phyloP scores from a whole-genome alignment of 805 yeast species.

The Yarrowia sp. region DNA sequence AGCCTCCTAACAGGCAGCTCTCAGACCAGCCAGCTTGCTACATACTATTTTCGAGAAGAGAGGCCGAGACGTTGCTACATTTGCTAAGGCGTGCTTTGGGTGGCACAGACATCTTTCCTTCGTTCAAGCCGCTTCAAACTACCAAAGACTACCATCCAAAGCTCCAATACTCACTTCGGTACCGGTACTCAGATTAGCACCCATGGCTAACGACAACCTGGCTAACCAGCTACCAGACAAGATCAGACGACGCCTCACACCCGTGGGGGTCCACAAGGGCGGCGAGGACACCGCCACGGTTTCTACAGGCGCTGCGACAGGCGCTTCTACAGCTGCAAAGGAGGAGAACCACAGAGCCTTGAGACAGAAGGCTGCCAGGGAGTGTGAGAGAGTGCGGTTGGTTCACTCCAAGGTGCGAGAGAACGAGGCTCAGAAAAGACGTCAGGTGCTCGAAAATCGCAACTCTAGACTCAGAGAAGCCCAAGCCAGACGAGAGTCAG shows the following conservation, averaged over 20 bases:
- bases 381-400: slow-evolving; percentile 23
- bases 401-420: slow-evolving; percentile 25
- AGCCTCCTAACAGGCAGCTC: slow-evolving; percentile 30
- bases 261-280: slow-evolving; percentile 13
- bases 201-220: slow-evolving; percentile 32
- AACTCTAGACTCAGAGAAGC: slow-evolving; percentile 18
- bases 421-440: slow-evolving; percentile 26
- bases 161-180: background rate
- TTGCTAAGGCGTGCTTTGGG: background rate
- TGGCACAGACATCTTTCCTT: too few relatives aligned
- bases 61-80: slow-evolving; percentile 11
- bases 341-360: slow-evolving; percentile 1
- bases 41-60: background rate
- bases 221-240: slow-evolving; percentile 37
- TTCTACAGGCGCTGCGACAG: background rate
- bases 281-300: background rate
- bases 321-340: background rate
- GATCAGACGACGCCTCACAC: slow-evolving; percentile 24
- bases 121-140: background rate
- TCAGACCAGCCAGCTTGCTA: slow-evolving; percentile 29
- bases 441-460: slow-evolving; percentile 18
- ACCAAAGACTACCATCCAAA: background rate
- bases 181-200: too few relatives aligned
- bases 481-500: slow-evolving; percentile 15
- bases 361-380: slow-evolving; percentile 15